These are phyloP conservation scores for Wallemia hederae DNA, from an alignment of 1,284 basidiomycete genomes.

Conservation along the genomic window DNA sequence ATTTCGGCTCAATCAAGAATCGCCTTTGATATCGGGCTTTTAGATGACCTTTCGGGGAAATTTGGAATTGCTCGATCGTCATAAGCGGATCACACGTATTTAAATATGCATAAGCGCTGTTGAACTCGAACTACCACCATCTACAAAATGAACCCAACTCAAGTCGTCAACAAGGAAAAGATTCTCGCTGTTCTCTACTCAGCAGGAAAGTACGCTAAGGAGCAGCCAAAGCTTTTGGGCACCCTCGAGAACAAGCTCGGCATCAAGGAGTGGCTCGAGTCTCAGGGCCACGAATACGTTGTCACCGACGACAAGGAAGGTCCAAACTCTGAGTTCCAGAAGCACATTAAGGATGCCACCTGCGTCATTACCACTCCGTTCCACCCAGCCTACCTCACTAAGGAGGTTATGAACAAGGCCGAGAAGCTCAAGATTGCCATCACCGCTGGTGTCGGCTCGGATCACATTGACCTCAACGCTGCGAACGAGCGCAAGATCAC, in stretches of 20 bases:
- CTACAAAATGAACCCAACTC: not conserved
- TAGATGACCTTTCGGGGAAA: not conserved
- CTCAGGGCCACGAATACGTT: slow-evolving; percentile 7
- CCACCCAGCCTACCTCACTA: slow-evolving; percentile 63
- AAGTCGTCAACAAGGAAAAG: slow-evolving; percentile 18
- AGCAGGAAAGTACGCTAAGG: slow-evolving; percentile 31
- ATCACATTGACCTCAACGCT: slow-evolving; percentile 57
- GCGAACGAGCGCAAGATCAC: slow-evolving; percentile 55
- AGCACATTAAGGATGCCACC: slow-evolving; percentile 44
- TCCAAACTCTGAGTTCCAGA: slow-evolving; percentile 52
- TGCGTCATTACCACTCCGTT: slow-evolving; percentile 61
- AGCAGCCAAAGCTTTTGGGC: slow-evolving; percentile 61
- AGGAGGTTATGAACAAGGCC: slow-evolving; percentile 44
- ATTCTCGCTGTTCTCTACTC: slow-evolving; percentile 42
- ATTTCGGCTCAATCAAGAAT: not conserved
- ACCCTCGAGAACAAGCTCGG: slow-evolving; percentile 73
- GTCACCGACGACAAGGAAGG: slow-evolving; percentile 73
- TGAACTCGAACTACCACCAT: not conserved
- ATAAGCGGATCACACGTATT: not conserved
- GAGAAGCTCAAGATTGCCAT: slow-evolving; percentile 75
- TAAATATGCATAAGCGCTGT: not conserved
- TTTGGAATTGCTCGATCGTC: not conserved
- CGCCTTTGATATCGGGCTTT: not conserved
- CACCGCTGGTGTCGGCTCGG: slow-evolving; percentile 81
- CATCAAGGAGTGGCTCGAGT: slow-evolving; percentile 15